Percentiles rank a stretch among this genome's conserved stretches.
Conservation (phyloP, 2,329 filamentous ascomycete species). For the Metarhizium guizhouense region DNA sequence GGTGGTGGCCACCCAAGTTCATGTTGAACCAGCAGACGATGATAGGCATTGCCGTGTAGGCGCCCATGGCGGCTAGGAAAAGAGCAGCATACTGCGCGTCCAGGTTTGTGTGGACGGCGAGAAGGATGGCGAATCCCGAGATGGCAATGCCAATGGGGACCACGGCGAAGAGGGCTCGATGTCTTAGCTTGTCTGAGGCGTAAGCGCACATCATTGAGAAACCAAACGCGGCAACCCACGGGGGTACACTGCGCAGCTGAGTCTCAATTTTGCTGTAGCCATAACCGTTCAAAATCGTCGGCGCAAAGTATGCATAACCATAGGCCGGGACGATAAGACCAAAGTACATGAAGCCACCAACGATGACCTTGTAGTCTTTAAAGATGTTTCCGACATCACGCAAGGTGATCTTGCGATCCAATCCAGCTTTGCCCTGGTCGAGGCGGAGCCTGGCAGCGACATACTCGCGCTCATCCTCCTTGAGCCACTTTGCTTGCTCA, state of each 20-base stretch:
- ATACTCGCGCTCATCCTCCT: constrained; percentile 57
- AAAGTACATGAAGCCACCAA: constrained; percentile 75
- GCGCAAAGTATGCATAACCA: constrained; percentile 69
- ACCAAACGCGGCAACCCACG: constrained; percentile 61
- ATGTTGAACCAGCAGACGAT: constrained; percentile 78
- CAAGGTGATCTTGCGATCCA: constrained; percentile 50
- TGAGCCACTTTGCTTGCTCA: constrained; percentile 65
- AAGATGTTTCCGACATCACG: constrained; percentile 54
- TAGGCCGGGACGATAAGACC: constrained; percentile 71
- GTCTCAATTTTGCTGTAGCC: constrained; percentile 50
- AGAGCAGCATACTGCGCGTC: constrained; percentile 67
- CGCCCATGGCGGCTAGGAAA: constrained; percentile 72
- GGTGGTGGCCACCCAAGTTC: constrained; percentile 66
- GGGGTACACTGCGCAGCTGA: constrained; percentile 49
- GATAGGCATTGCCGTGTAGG: constrained; percentile 84
- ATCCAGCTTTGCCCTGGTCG: constrained; percentile 60
- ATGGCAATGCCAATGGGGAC: constrained; percentile 61
- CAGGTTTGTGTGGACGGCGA: constrained; percentile 59
- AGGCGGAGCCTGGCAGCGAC: constrained; percentile 56
- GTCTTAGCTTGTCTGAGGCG: constrained; percentile 59
- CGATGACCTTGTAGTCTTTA: constrained; percentile 64
- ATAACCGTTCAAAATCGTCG: constrained; percentile 61
- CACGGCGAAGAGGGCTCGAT: constrained; percentile 68
- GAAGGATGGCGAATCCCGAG: constrained; percentile 65
- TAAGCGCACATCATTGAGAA: constrained; percentile 70